Evolutionary conservation across 2,329 filamentous ascomycete genomes (phyloP).

Genomic region (Aspergillus sp.): DNA sequence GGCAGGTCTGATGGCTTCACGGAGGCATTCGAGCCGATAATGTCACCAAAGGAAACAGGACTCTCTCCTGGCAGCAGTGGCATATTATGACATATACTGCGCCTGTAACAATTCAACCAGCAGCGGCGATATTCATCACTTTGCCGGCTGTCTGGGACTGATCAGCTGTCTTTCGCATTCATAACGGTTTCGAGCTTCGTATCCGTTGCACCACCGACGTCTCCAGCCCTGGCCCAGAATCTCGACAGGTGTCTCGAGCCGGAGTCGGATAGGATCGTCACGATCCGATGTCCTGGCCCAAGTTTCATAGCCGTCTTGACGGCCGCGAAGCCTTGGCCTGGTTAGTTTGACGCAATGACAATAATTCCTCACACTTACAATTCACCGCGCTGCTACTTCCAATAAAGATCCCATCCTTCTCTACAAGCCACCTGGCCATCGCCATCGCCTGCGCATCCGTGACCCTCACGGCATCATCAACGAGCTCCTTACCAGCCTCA

Average conservation of each 20-base stretch:
- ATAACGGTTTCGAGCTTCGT: conserved; percentile 40
- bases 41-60: too few species aligned
- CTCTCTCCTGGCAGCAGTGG: too few species aligned
- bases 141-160: too few species aligned
- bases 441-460: conserved; percentile 77
- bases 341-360: conserved; percentile 5
- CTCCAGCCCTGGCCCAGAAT: conserved; percentile 41
- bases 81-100: too few species aligned
- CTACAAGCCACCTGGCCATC: conserved; percentile 95
- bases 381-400: conserved; percentile 97
- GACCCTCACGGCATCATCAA: conserved; percentile 85
- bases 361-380: conserved; percentile 44
- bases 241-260: conserved; percentile 43
- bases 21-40: too few species aligned
- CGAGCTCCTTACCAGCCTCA: conserved; percentile 70
- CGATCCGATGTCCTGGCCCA: conserved; percentile 40
- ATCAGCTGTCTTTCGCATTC: conserved; percentile 27
- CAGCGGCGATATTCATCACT: too few species aligned
- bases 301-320: conserved; percentile 38
- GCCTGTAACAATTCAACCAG: too few species aligned
- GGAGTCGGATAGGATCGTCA: conserved; percentile 43
- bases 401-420: conserved; percentile 88
- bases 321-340: conserved; percentile 36
- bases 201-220: conserved; percentile 36
- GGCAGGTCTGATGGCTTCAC: too few species aligned